Base-by-base conservation (phyloP, 257 asterid genomes). In the Penstemon newberryi region DNA sequence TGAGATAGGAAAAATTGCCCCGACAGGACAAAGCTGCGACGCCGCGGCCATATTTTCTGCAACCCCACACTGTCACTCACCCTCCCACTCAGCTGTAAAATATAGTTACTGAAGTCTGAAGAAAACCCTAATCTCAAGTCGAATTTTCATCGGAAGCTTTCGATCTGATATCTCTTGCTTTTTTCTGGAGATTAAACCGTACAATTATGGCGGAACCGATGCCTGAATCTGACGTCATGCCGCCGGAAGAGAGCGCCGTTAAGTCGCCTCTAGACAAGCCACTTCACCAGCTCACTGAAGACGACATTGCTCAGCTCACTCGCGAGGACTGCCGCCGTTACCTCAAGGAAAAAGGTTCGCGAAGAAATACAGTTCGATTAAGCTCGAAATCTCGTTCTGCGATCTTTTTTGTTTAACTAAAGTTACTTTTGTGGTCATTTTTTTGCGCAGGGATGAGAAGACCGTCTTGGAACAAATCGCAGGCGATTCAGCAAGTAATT, bases 391-490 rank as follows among this genome's bases (percentile, higher is more conserved):
- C 43, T 11, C 39, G 0, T 51, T 38, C 4, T 43, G 3, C 11
- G 49, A 25, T 33, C 8, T 8, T 33, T 69, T 65, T 46, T 11
- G 33, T 7, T 6, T 4, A 7, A 2, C 3, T 3, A 7, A 13
- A 49, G 6, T 8, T 4, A 3, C 7, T 66, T 58, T 2, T 37
- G 0, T 4, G 1, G 18, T 36, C 3, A 2, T 69, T 4, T 4
- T 60, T 52, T 45, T 68, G 51, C 43, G 71, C 77, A 94, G 99
- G 99, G 51, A 94, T 94, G 99, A 85, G 99, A 82, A 87, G 90
- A 70, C 99, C 97, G 36, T 94, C 99, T 46, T 94, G 97, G 99
- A 94, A 94, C 87, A 94, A 94, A 81, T 94, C 97, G 25, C 99
- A 94, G 82, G 99, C 99, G 83, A 91, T 94, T 86, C 97, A 94